Conservation (phyloP, 148 eudicot genomes). For the Rhododendron simsii region DNA sequence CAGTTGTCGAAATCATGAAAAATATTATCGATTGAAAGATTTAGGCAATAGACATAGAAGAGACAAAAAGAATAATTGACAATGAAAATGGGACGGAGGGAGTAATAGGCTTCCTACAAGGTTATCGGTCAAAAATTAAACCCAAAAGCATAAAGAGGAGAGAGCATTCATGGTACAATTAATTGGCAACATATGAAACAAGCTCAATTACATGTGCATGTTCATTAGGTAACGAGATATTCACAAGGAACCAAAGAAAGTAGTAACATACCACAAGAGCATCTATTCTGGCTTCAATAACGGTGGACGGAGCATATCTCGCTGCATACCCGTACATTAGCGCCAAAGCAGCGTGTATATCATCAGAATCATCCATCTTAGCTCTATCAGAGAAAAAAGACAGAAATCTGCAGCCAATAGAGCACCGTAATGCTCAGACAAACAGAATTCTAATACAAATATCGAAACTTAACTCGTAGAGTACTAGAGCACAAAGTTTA, state of each 20-base stretch:
- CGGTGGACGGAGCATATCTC: slow-evolving; percentile 93
- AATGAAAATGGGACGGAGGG: too few relatives aligned
- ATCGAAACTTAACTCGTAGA: background rate
- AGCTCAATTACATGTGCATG: background rate
- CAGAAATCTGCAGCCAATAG: slow-evolving; percentile 55
- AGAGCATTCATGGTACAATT: background rate
- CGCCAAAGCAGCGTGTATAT: slow-evolving; percentile 96
- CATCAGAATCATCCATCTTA: slow-evolving; percentile 89
- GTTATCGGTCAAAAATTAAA: background rate
- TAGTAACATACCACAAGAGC: slow-evolving; percentile 80
- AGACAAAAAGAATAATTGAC: too few relatives aligned
- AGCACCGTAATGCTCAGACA: background rate
- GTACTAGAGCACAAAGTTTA: background rate
- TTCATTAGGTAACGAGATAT: background rate
- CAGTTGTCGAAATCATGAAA: too few relatives aligned
- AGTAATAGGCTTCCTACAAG: background rate
- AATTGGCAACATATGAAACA: background rate
- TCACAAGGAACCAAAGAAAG: background rate
- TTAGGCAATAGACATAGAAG: too few relatives aligned
- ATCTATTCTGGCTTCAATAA: slow-evolving; percentile 97
- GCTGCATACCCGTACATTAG: slow-evolving; percentile 99
- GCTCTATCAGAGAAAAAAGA: slow-evolving; percentile 76
- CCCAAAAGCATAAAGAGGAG: background rate
- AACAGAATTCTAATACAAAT: background rate
- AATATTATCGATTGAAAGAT: too few relatives aligned